A percentile compares a stretch with the other conserved stretches of the same genome.
These are phyloP conservation scores for Byssochlamys sp. DNA, from an alignment of 2,329 filamentous ascomycete species.

Conservation along the genomic window DNA sequence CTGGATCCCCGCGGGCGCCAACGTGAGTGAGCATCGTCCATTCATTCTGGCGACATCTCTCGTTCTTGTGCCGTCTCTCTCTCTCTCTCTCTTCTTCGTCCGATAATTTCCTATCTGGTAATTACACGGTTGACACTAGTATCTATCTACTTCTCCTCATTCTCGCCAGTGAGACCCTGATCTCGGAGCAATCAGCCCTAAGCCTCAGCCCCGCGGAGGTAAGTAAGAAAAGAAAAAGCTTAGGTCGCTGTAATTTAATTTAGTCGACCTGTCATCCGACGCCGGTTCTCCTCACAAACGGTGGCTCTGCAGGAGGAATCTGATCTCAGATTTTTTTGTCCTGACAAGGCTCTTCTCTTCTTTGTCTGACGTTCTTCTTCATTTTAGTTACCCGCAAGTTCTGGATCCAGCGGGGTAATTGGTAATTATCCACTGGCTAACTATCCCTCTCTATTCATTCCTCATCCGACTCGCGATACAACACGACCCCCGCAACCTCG, in stretches of 20 bases:
- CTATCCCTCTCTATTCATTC: not conserved
- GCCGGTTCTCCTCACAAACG: not conserved
- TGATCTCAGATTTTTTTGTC: not conserved
- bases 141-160: not conserved
- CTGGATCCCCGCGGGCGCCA: not conserved
- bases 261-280: not conserved
- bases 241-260: not conserved
- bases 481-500: not conserved
- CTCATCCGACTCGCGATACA: not conserved
- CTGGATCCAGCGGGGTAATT: not conserved
- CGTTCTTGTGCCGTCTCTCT: not conserved
- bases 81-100: not conserved
- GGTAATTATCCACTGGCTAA: no score
- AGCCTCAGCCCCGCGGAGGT: not conserved
- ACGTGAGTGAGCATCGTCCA: not conserved
- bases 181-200: not conserved
- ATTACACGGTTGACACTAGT: not conserved
- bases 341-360: not conserved
- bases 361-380: not conserved
- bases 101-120: not conserved
- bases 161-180: not conserved
- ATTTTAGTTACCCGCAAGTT: not conserved
- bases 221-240: not conserved
- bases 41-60: not conserved
- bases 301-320: not conserved